Evolutionary conservation across 768 basidiomycete genomes (phyloP).

Genomic region (Panaeolus papilionaceus): DNA sequence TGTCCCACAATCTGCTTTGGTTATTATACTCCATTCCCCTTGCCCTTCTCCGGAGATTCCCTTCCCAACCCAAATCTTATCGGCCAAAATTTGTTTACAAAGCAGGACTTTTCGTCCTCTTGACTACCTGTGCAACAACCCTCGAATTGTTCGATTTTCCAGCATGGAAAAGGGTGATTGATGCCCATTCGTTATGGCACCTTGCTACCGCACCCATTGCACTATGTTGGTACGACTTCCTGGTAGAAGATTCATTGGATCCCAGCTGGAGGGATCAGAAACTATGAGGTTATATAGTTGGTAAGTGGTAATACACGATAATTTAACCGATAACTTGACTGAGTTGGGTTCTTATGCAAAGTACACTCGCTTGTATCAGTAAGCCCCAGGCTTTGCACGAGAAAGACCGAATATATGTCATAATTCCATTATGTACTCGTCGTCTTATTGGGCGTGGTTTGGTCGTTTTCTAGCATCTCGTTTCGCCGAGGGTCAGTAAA

Average conservation of each 20-base stretch:
- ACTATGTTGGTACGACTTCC: constrained; percentile 85
- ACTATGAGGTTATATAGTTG: constrained; percentile 8
- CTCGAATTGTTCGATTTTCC: constrained; percentile 95
- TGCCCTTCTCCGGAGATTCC: constrained; percentile 59
- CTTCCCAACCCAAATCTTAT: constrained; percentile 58
- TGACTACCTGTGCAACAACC: constrained; percentile 76
- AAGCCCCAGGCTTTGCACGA: background rate
- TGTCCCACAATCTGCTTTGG: constrained; percentile 87
- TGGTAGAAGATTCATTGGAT: constrained; percentile 75
- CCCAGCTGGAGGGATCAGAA: constrained; percentile 63
- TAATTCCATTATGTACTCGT: background rate
- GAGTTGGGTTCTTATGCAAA: background rate
- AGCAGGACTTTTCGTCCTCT: constrained; percentile 63
- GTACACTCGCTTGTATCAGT: background rate
- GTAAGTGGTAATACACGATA: background rate
- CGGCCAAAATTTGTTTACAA: constrained; percentile 60
- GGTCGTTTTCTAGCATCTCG: background rate
- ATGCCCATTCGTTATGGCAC: constrained; percentile 96
- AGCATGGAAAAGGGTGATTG: constrained; percentile 74
- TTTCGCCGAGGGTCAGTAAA: background rate
- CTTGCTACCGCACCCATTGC: constrained; percentile 81
- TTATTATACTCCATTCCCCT: constrained; percentile 68
- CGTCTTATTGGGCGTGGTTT: background rate
- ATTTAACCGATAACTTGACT: background rate
- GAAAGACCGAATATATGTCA: background rate